phyloP scores from a whole-genome alignment of 164 flowering plant genomes.

The Umbilicus rupestris region DNA sequence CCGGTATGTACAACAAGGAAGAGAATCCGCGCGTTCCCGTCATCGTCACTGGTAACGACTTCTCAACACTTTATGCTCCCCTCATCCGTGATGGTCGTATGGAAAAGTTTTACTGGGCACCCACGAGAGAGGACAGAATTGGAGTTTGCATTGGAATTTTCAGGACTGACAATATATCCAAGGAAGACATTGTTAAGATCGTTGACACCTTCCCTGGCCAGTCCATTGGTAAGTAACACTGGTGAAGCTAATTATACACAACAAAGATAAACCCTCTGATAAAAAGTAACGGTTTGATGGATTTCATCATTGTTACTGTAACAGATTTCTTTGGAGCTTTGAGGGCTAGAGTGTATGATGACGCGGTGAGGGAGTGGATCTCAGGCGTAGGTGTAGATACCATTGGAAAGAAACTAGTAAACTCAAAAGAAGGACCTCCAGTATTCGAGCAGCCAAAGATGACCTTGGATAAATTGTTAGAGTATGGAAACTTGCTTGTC shows the following conservation, averaged over 20 bases:
- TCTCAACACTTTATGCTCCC: constrained; percentile 61
- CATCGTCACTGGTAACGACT: constrained; percentile 62
- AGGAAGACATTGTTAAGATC: constrained; percentile 35
- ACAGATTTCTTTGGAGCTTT: constrained; percentile 61
- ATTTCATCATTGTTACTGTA: background rate
- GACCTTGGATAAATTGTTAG: constrained; percentile 45
- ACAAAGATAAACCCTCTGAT: background rate
- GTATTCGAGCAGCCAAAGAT: constrained; percentile 51
- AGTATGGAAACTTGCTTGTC: constrained; percentile 62
- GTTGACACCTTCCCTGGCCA: constrained; percentile 69
- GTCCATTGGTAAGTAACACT: constrained; percentile 40
- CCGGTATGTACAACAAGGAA: constrained; percentile 71
- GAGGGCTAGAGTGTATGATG: constrained; percentile 62
- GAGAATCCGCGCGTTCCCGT: constrained; percentile 57
- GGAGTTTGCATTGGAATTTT: constrained; percentile 67
- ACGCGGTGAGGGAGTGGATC: constrained; percentile 54
- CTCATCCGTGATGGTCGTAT: constrained; percentile 75
- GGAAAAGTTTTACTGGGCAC: constrained; percentile 79
- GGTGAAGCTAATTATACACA: background rate
- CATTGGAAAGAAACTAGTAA: constrained; percentile 55
- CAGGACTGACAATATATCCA: constrained; percentile 31
- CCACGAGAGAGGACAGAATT: constrained; percentile 53
- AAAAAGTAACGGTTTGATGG: background rate
- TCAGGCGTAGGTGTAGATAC: constrained; percentile 32
- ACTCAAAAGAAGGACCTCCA: constrained; percentile 57